Base-by-base conservation (phyloP, 2,329 filamentous ascomycete species). In the Ampelomyces quisqualis region DNA sequence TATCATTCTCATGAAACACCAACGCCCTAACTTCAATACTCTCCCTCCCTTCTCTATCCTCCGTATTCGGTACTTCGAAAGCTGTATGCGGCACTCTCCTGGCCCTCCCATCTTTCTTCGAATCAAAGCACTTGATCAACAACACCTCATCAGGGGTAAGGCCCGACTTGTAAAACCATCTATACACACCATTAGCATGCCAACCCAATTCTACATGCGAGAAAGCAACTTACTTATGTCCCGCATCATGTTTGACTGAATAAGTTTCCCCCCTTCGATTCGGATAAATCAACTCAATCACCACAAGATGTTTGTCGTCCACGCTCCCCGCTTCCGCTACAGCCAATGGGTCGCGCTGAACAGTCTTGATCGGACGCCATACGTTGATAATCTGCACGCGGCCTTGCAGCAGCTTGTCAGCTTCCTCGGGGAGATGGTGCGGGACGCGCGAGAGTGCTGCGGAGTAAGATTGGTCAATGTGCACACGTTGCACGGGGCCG, bases 381-480 rank as follows among this genome's bases (percentile, higher is more conserved):
- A 65, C 63, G 35, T 68, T 68, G 38, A 68, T 63, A 30, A 68
- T 64, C 31, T 67, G 60, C 3, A 62, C 57, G 13, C 65, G 54
- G n/a, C 46, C 40, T 23, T 56, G 50, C 0, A 59, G 46, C 2
- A 68, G 51, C 11, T 55, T 49, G 3, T 61, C 57, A 0, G 64
- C 60, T 5, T 66, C 62, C 5, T 58, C 55, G 17, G 60, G 59
- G 2, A 66, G 45, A 34, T 68, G 64, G 29, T 59, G 52, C 1
- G 57, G 48, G 1, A 65, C 62, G 14, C 62, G 55, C 0, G 49
- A 57, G 0, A 60, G 40, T 1, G 62, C 51, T 2, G 60, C 62
- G 3, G 23, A 24, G 35, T 78, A 77, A 3, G 76, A 75, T 56
- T 82, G 78, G 58, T 82, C 79, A 47, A 81, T 79, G 58, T 82